Evolutionary conservation across 2,329 filamentous ascomycete genomes (phyloP).

Genomic region (Arachnomyces sp.): DNA sequence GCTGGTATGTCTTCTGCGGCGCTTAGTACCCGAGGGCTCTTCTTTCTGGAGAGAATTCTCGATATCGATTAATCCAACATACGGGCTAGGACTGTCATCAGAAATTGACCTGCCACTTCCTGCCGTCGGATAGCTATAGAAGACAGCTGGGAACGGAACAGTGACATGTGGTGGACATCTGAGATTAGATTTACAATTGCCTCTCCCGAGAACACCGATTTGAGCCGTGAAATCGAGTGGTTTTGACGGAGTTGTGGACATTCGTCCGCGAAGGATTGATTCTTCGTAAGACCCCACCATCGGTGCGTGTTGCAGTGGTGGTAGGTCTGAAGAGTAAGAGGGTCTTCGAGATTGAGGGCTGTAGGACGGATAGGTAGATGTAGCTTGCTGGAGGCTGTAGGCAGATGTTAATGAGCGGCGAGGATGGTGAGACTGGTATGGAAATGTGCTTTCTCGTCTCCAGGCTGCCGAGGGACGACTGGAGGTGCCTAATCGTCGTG

Average conservation of each 20-base stretch:
- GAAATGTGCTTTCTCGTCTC: conserved; percentile 52
- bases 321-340: conserved; percentile 65
- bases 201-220: conserved; percentile 84
- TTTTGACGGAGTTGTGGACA: conserved; percentile 92
- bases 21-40: conserved; percentile 29
- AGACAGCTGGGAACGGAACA: conserved; percentile 85
- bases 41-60: conserved; percentile 63
- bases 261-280: conserved; percentile 85
- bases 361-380: conserved; percentile 20
- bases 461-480: conserved; percentile 36
- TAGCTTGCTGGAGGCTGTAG: conserved; percentile 41
- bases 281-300: conserved; percentile 99
- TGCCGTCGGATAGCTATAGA: conserved; percentile 79
- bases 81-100: conserved; percentile 87
- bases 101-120: conserved; percentile 54
- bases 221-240: conserved; percentile 89
- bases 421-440: conserved; percentile 72
- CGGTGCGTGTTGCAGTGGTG: conserved; percentile 76
- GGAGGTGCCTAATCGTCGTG: conserved; percentile 32
- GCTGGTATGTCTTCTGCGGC: conserved; percentile 32
- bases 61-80: conserved; percentile 86
- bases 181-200: conserved; percentile 77
- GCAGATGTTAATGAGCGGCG: conserved; percentile 63
- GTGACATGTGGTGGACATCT: conserved; percentile 85
- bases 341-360: conserved; percentile 48